These are phyloP conservation scores for Theobroma grandiflorum DNA, from an alignment of 441 rosid genomes.

Conservation along the genomic window DNA sequence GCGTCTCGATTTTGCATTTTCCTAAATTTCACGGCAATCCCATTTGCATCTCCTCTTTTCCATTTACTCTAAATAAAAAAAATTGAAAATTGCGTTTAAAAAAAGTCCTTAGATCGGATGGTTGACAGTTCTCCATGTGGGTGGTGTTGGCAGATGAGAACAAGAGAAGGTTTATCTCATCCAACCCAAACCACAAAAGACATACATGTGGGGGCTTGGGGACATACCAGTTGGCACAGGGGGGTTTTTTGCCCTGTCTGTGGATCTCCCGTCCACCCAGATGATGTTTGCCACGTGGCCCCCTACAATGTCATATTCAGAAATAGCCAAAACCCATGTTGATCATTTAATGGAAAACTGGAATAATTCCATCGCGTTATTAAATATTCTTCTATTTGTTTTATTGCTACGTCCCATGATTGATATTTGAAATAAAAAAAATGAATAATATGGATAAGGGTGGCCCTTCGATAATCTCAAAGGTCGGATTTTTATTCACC, in stretches of 20 bases:
- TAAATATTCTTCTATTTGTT: too few relatives aligned
- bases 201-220: not conserved
- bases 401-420: too few relatives aligned
- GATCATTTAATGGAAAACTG: too few relatives aligned
- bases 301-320: too few relatives aligned
- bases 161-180: not conserved
- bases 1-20: too few relatives aligned
- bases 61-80: too few relatives aligned
- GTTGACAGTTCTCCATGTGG: not conserved
- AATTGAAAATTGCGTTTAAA: too few relatives aligned
- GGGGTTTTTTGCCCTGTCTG: not conserved
- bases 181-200: not conserved
- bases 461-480: slow-evolving; percentile 30
- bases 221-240: not conserved
- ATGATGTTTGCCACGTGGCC: not conserved
- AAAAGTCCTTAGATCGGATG: not conserved
- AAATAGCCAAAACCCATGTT: too few relatives aligned
- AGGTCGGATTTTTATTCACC: slow-evolving; percentile 31
- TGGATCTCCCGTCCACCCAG: not conserved
- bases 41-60: too few relatives aligned
- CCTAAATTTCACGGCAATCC: too few relatives aligned
- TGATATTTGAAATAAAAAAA: too few relatives aligned
- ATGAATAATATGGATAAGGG: not conserved
- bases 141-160: not conserved
- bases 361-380: too few relatives aligned